Evolutionary conservation across 2,329 filamentous ascomycete genomes (phyloP).

Genomic region (Penicillium sp.): DNA sequence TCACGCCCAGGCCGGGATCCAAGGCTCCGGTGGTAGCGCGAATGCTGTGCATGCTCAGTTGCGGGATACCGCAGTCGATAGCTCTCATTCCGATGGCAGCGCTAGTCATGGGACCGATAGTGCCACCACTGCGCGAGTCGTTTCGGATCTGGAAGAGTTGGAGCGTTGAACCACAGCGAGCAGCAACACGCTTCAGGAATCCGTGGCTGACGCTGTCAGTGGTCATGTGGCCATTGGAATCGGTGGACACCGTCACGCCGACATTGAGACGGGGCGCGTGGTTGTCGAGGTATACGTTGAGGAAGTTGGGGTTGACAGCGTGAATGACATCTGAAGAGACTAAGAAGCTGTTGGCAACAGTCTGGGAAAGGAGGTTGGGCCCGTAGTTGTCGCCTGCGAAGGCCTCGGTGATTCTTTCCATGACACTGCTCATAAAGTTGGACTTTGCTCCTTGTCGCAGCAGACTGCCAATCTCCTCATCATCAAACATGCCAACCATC

Average conservation of each 20-base stretch:
- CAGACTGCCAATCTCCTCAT: conserved; percentile 90
- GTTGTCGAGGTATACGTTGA: conserved; percentile 72
- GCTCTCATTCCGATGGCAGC: conserved; percentile 73
- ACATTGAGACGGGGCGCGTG: conserved; percentile 86
- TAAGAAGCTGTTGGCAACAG: conserved; percentile 86
- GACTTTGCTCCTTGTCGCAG: conserved; percentile 83
- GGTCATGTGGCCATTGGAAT: conserved; percentile 93
- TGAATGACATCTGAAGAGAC: conserved; percentile 91
- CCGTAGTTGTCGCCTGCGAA: conserved; percentile 47
- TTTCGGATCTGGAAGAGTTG: conserved; percentile 96
- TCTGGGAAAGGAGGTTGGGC: conserved; percentile 64
- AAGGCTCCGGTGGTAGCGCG: conserved; percentile 78
- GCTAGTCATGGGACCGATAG: conserved; percentile 87
- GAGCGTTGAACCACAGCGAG: conserved; percentile 63
- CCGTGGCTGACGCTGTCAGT: conserved; percentile 82
- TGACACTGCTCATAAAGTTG: conserved; percentile 76
- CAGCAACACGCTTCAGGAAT: conserved; percentile 71
- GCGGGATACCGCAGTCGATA: conserved; percentile 82
- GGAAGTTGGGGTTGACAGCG: conserved; percentile 91
- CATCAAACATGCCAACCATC: conserved; percentile 89
- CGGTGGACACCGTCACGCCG: conserved; percentile 71
- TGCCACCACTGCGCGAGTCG: conserved; percentile 81
- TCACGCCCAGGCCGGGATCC: conserved; percentile 82
- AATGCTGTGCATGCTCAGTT: conserved; percentile 91
- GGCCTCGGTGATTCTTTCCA: conserved; percentile 72